Evolutionary conservation across 75 land plant species (phyloP), one percentile per base, ranked within the genome.

Genomic region (Azolla pinnata): DNA sequence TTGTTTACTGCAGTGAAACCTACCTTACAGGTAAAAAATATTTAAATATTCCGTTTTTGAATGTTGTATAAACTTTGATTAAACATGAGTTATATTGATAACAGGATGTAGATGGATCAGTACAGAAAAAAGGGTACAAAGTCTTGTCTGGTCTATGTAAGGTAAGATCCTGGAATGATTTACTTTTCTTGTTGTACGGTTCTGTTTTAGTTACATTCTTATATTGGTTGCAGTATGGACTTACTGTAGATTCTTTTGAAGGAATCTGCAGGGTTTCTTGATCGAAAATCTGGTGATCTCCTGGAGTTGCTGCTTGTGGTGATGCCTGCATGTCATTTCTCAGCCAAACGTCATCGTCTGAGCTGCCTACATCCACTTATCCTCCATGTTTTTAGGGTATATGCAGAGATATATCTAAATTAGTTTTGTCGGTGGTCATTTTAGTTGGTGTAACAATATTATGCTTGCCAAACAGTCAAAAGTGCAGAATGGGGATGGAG

Each of bases 51-150:
- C 28, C 26, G 51, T 61, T 16, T 54, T 26, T 61, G 29, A 52
- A 61, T 61, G 31, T 55, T n/a, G n/a, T n/a, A n/a, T n/a, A n/a
- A n/a, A n/a, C n/a, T n/a, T n/a, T n/a, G n/a, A n/a, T n/a, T n/a
- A n/a, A n/a, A 8, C 42, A 38, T 38, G 42, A 32, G 29, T 28
- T 47, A 4, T 66, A 28, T 35, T 17, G 25, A 18, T 19, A 44
- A 16, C 57, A 92, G 97, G 90, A 88, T 63, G 51, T 26, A 23
- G 90, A 85, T 49, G 84, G 86, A 17, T 14, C 75, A n/a, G 79
- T 88, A 42, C 98, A 93, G 71, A 93, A 89, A 57, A 93, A 89
- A 60, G 87, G 87, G 0, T 93, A 93, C 56, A 93, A 89, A 71
- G 82, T 83, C 49, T 78, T 89, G 5, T 83, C 90, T 44, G 59